These are phyloP conservation scores for Luzula sylvatica DNA, from an alignment of 176 grass and related monocot genomes.

Conservation along the genomic window DNA sequence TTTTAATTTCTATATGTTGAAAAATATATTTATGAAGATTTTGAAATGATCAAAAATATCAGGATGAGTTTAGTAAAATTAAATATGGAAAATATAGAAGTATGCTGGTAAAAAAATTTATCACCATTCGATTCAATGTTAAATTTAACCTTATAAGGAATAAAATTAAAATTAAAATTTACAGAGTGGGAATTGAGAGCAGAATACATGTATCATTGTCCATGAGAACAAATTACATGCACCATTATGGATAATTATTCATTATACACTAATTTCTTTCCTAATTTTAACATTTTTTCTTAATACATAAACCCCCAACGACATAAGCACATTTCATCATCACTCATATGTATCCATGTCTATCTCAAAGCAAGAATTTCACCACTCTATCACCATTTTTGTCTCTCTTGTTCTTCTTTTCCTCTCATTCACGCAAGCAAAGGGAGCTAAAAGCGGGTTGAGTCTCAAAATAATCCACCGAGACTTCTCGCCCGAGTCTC, in stretches of 20 bases:
- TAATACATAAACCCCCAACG: constrained; percentile 37
- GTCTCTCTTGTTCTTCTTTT: background rate
- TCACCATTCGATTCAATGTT: no score
- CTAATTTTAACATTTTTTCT: constrained; percentile 16
- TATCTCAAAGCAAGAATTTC: background rate
- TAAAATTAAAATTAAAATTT: no score
- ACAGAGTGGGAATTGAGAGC: no score
- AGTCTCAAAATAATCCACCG: background rate
- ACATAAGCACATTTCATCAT: constrained; percentile 10
- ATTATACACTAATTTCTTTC: constrained; percentile 11
- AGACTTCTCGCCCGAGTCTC: background rate
- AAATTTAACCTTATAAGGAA: no score
- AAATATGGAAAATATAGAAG: no score
- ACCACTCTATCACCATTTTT: background rate
- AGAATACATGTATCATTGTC: no score
- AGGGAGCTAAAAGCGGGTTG: background rate
- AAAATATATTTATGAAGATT: no score
- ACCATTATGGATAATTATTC: background rate
- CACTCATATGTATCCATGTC: background rate
- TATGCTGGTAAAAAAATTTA: no score
- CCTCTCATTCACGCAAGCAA: background rate
- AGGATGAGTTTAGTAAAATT: no score
- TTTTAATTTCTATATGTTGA: no score
- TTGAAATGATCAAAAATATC: no score
- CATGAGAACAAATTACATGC: no score